Evolutionary conservation across 352 stramenopile genomes (phyloP).

Genomic region (Elongisporangium prolatum): DNA sequence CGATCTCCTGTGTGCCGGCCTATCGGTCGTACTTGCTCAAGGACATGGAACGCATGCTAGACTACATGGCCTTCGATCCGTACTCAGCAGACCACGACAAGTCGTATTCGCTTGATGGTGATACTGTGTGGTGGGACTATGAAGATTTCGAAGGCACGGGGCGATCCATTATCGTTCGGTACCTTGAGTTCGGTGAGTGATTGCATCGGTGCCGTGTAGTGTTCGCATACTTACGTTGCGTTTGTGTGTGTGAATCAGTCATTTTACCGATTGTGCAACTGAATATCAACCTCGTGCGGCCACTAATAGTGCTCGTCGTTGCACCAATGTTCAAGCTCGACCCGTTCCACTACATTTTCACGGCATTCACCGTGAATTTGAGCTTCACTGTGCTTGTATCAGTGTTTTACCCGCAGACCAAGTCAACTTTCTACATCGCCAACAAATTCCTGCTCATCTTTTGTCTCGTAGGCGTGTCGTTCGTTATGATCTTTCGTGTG

Average conservation of each 20-base stretch:
- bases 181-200: conserved; percentile 40
- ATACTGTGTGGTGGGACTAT: conserved; percentile 55
- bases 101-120: conserved; percentile 23
- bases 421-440: conserved; percentile 47
- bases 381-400: conserved; percentile 62
- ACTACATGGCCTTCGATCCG: conserved; percentile 21
- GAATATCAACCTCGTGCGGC: conserved; percentile 65
- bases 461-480: conserved; percentile 41
- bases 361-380: conserved; percentile 58
- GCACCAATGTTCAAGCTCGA: conserved; percentile 72
- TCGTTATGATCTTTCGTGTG: conserved; percentile 57
- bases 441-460: conserved; percentile 79
- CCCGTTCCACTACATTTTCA: conserved; percentile 64
- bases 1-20: conserved; percentile 31
- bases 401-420: conserved; percentile 53
- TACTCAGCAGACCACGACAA: conserved; percentile 8
- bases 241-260: conserved; percentile 14
- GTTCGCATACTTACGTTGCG: neutral
- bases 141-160: conserved; percentile 47
- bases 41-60: conserved; percentile 44
- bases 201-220: neutral
- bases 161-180: conserved; percentile 33
- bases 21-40: conserved; percentile 45
- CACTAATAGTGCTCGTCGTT: conserved; percentile 54
- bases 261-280: conserved; percentile 61